phyloP scores from a whole-genome alignment of 768 basidiomycete species.

The Rhodotorula kratochvilovae region DNA sequence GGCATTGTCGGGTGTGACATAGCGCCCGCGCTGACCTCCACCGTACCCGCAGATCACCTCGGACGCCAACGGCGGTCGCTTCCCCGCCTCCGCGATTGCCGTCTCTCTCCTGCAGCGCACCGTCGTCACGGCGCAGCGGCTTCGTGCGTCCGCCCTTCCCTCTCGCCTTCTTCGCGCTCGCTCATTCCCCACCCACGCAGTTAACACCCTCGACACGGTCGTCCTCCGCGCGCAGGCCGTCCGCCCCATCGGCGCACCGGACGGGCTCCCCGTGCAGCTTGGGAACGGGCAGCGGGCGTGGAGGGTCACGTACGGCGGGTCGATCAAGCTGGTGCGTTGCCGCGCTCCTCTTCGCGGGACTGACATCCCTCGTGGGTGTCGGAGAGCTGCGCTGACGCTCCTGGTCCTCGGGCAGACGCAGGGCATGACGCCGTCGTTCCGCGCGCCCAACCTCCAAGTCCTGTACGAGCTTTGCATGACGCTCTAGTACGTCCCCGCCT shows the following conservation, averaged over 20 bases:
- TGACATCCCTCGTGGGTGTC: background rate
- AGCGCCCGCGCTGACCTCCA: too few relatives aligned
- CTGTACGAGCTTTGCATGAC: constrained; percentile 17
- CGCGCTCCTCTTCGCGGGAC: too few relatives aligned
- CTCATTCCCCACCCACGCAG: background rate
- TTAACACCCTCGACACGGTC: constrained; percentile 17
- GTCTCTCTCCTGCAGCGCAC: constrained; percentile 28
- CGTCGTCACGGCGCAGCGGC: constrained; percentile 9
- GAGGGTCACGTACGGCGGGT: constrained; percentile 14
- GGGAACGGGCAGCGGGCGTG: background rate
- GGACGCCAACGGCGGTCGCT: constrained; percentile 8
- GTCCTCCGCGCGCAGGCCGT: constrained; percentile 7
- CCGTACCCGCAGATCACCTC: constrained; percentile 17
- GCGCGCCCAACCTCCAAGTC: constrained; percentile 29
- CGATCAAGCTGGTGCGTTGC: constrained; percentile 13
- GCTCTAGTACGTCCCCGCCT: constrained; percentile 7
- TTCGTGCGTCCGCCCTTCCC: background rate
- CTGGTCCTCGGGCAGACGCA: background rate
- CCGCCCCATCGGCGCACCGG: background rate
- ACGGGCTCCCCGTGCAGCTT: background rate
- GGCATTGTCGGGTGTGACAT: too few relatives aligned
- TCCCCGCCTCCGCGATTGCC: constrained; percentile 3
- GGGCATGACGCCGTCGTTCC: constrained; percentile 13
- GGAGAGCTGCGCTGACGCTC: background rate
- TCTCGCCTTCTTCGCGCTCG: too few relatives aligned